Base-by-base conservation (phyloP, 177 flowering plant species). In the Vitis hybrid region DNA sequence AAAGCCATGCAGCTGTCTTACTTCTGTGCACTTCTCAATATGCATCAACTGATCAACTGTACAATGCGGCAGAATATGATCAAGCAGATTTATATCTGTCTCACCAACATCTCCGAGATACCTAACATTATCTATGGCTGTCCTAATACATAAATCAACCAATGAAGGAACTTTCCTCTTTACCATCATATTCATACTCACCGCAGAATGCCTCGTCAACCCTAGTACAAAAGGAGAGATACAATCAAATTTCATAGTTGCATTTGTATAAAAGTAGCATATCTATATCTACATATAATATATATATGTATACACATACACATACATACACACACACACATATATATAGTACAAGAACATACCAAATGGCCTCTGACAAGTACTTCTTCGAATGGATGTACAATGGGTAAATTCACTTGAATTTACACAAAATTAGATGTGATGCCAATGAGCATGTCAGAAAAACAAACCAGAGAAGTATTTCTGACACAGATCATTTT, bases 41-140 rank as follows among this genome's bases (percentile, higher is more conserved):
- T 86, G 92, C 86, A 66, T 86, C 82, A 95, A 79, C 75, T 93
- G 97, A 49, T 95, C 98, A 17, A 74, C 62, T 0, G 91, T 90
- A 72, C 99, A 95, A 68, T 95, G 97, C 35, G 91, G 85, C 62
- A 95, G 81, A 77, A 95, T 85, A 2, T 82, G 87, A 52, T 83
- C 91, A 64, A 95, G 82, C 50, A 95, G 85, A 69, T 86, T 56
- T 15, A 73, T 60, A 77, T 91, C 98, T 3, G 88, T 85, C 71
- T 83, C 93, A 10, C 98, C 99, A 83, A 93, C 93, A 86, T 95
- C 88, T 13, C 96, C 97, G 50, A 95, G 80, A 76, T 88, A 90
- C 76, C 83, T 83, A 65, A 93, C 78, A 70, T 95, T 89, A 69
- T 85, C 90, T 66, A 95, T 87, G 1, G 90, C 90, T 35, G 76